Evolutionary conservation across 148 eudicot genomes (phyloP).

Genomic region (Diospyros kaki): DNA sequence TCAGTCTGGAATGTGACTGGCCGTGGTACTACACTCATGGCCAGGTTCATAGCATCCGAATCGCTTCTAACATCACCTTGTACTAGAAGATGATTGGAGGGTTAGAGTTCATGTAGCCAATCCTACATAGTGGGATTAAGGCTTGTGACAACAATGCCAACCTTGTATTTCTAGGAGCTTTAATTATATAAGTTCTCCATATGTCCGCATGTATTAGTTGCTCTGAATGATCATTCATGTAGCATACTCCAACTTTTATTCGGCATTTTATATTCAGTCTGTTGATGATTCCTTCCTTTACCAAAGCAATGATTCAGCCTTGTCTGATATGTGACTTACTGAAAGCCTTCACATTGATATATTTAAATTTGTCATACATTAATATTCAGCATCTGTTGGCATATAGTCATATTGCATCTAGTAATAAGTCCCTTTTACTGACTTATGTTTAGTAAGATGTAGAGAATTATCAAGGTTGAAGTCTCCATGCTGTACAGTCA

Average conservation of each 20-base stretch:
- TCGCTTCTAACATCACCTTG: neutral
- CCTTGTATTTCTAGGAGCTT: neutral
- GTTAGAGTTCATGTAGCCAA: too few species aligned
- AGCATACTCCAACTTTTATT: neutral
- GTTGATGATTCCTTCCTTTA: neutral
- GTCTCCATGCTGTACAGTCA: constrained; percentile 25
- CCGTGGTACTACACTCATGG: neutral
- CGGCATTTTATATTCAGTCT: neutral
- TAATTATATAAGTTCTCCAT: neutral
- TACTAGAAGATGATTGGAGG: neutral
- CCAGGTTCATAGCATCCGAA: neutral
- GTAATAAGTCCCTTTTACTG: constrained; percentile 2
- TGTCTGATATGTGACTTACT: neutral
- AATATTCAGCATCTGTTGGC: neutral
- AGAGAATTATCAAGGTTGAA: constrained; percentile 34
- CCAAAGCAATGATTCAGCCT: neutral
- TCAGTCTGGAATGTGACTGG: too few species aligned
- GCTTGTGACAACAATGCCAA: too few species aligned
- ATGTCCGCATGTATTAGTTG: neutral
- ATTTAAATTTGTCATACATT: neutral
- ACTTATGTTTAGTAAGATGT: constrained; percentile 41
- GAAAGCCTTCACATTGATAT: neutral
- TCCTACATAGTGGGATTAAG: too few species aligned
- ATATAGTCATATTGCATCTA: neutral
- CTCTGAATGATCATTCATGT: neutral